phyloP scores from a whole-genome alignment of 768 basidiomycete genomes.

The Amanita rimosa region DNA sequence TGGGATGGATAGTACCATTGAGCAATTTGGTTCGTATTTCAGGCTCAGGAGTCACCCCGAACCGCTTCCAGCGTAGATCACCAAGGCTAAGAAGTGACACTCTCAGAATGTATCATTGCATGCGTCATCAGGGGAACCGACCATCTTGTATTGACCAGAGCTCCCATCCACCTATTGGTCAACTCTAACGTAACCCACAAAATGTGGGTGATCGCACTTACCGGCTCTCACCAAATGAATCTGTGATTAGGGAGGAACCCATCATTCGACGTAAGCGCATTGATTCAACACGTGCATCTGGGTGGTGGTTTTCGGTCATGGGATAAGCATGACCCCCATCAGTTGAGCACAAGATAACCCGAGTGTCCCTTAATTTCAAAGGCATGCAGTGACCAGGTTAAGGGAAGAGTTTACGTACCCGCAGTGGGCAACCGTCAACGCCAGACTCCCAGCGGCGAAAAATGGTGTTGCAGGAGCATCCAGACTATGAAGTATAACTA shows the following conservation, averaged over 20 bases:
- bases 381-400: background rate
- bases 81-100: slow-evolving; percentile 47
- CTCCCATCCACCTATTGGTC: slow-evolving; percentile 79
- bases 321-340: slow-evolving; percentile 63
- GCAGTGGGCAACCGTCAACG: slow-evolving; percentile 85
- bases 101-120: background rate
- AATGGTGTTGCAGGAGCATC: slow-evolving; percentile 75
- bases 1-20: slow-evolving; percentile 37
- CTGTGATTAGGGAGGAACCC: slow-evolving; percentile 81
- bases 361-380: slow-evolving; percentile 57
- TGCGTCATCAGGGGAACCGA: slow-evolving; percentile 20
- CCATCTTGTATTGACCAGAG: slow-evolving; percentile 86
- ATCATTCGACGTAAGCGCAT: slow-evolving; percentile 81
- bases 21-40: slow-evolving; percentile 71
- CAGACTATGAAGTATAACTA: slow-evolving; percentile 84
- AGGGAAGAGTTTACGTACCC: slow-evolving; percentile 41
- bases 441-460: slow-evolving; percentile 64
- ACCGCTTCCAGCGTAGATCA: slow-evolving; percentile 80
- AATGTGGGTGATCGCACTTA: slow-evolving; percentile 18
- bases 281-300: slow-evolving; percentile 83
- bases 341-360: slow-evolving; percentile 72
- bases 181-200: slow-evolving; percentile 4
- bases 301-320: slow-evolving; percentile 93
- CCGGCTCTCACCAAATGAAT: slow-evolving; percentile 91
- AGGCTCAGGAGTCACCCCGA: slow-evolving; percentile 89